A percentile compares a stretch with the other conserved stretches of the same genome.
Evolutionary conservation across 805 yeast species (phyloP).

Genomic region (Spathaspora boniae): DNA sequence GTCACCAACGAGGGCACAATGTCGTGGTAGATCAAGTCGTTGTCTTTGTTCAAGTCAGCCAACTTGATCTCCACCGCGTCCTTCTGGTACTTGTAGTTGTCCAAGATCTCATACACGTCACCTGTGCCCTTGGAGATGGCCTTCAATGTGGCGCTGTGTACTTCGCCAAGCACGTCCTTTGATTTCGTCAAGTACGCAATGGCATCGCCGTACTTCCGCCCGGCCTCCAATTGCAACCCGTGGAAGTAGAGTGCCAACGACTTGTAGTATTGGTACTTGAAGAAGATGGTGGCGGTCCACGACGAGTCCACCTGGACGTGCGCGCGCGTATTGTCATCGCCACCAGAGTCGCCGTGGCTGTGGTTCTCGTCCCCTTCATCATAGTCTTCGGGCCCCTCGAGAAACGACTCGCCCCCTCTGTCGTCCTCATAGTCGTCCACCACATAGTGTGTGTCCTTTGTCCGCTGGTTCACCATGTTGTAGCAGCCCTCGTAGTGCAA

Average conservation of each 20-base stretch:
- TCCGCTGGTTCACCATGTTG: slow-evolving; percentile 34
- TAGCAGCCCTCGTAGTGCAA: slow-evolving; percentile 51
- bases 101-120: slow-evolving; percentile 34
- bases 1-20: slow-evolving; percentile 58
- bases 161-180: slow-evolving; percentile 33
- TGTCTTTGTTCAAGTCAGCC: slow-evolving; percentile 64
- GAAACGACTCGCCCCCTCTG: slow-evolving; percentile 6
- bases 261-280: slow-evolving; percentile 53
- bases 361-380: slow-evolving; percentile 10
- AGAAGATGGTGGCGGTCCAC: slow-evolving; percentile 52
- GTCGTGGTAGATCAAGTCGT: slow-evolving; percentile 86
- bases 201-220: slow-evolving; percentile 69
- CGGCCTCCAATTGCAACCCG: slow-evolving; percentile 50
- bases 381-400: slow-evolving; percentile 6
- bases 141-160: slow-evolving; percentile 25
- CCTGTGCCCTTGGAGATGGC: slow-evolving; percentile 20
- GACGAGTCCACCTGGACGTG: slow-evolving; percentile 29
- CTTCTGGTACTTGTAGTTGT: slow-evolving; percentile 39
- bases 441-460: slow-evolving; percentile 9
- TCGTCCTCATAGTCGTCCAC: slow-evolving; percentile 19
- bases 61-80: slow-evolving; percentile 37
- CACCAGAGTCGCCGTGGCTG: slow-evolving; percentile 9
- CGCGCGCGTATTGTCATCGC: slow-evolving; percentile 13
- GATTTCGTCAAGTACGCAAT: slow-evolving; percentile 62
- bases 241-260: slow-evolving; percentile 62